These are phyloP conservation scores for Candida nitratophila DNA, from an alignment of 805 yeast genomes.

Conservation along the genomic window DNA sequence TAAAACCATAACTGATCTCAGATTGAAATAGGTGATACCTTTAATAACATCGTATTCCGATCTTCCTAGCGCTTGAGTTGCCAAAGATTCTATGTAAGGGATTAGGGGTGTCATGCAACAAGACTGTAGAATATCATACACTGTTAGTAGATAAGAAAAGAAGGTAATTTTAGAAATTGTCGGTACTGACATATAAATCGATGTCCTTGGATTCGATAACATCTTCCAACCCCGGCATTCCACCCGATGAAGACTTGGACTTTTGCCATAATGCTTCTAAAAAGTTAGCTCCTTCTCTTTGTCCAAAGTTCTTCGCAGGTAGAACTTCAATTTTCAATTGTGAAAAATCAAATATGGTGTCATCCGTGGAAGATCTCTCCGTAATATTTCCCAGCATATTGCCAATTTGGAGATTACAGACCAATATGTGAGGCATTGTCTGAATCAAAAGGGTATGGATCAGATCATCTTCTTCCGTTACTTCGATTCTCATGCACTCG, in stretches of 20 bases:
- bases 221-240: not conserved
- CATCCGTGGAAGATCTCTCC: not conserved
- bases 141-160: not conserved
- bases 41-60: slow-evolving; percentile 1
- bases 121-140: slow-evolving; percentile 2
- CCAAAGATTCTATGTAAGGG: slow-evolving; percentile 4
- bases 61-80: not conserved
- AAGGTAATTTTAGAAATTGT: slow-evolving; percentile 4
- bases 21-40: not conserved
- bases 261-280: slow-evolving; percentile 1
- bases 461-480: not conserved
- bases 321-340: slow-evolving; percentile 5
- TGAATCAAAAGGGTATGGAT: not conserved
- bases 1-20: slow-evolving; percentile 15
- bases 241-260: not conserved
- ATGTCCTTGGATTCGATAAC: not conserved
- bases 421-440: not conserved
- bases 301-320: slow-evolving; percentile 8
- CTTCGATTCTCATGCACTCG: not conserved
- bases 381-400: too few relatives aligned
- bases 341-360: not conserved
- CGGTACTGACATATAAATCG: not conserved
- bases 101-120: slow-evolving; percentile 5
- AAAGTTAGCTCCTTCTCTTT: slow-evolving; percentile 5
- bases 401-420: not conserved